Evolutionary conservation across 768 basidiomycete genomes (phyloP).

Genomic region (Flagelloscypha sp.): DNA sequence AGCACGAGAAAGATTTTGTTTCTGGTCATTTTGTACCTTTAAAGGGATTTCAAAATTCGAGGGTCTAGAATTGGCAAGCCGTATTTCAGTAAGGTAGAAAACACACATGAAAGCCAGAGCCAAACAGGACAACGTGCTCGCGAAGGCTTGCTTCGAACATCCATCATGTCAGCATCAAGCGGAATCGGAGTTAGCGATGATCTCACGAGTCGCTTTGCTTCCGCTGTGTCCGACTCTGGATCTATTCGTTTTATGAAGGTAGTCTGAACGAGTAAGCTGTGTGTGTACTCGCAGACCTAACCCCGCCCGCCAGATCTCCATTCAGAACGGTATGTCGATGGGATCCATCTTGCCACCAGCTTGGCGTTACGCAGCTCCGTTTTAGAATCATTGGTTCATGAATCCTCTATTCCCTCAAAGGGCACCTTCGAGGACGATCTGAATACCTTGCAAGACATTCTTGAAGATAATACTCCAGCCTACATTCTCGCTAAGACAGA

Average conservation of each 20-base stretch:
- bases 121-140: no score
- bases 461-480: slow-evolving; percentile 59
- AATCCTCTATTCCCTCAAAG: slow-evolving; percentile 37
- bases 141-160: no score
- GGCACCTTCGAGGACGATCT: slow-evolving; percentile 60
- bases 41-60: no score
- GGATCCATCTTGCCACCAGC: slow-evolving; percentile 7
- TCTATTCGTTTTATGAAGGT: slow-evolving; percentile 66
- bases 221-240: slow-evolving; percentile 37
- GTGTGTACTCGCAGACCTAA: no score
- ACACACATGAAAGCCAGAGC: no score
- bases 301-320: no score
- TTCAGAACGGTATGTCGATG: slow-evolving; percentile 55
- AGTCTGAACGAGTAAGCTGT: no score
- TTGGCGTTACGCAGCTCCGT: slow-evolving; percentile 2
- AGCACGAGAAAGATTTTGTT: no score
- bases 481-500: slow-evolving; percentile 68
- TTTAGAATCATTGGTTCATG: slow-evolving; percentile 65
- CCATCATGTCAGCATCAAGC: slow-evolving; percentile 63
- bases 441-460: slow-evolving; percentile 41
- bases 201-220: slow-evolving; percentile 49
- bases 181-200: slow-evolving; percentile 60
- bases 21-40: no score
- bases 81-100: no score
- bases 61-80: no score